These are phyloP conservation scores for Penicillium sp. DNA, from an alignment of 2,329 filamentous ascomycete genomes.

Conservation along the genomic window DNA sequence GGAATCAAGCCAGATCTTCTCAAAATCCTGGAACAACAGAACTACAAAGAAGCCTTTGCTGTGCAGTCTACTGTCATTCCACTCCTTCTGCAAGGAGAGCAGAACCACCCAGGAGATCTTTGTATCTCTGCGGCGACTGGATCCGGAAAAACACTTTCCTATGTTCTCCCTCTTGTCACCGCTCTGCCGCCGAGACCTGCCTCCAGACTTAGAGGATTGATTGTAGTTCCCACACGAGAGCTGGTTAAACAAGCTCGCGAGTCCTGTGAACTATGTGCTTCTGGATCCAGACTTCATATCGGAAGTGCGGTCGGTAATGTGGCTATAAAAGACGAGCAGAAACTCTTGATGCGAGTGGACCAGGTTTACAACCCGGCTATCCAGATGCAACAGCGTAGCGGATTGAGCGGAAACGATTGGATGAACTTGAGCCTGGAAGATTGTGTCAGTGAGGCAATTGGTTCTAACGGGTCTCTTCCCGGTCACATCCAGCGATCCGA, in stretches of 20 bases:
- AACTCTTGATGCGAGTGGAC: slow-evolving; percentile 61
- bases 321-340: slow-evolving; percentile 66
- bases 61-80: slow-evolving; percentile 80
- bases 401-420: slow-evolving; percentile 48
- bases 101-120: slow-evolving; percentile 69
- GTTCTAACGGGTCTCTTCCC: slow-evolving; percentile 48
- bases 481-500: slow-evolving; percentile 64
- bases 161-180: slow-evolving; percentile 80
- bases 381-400: slow-evolving; percentile 45
- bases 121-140: slow-evolving; percentile 91
- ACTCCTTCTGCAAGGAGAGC: slow-evolving; percentile 67
- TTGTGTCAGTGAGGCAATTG: slow-evolving; percentile 45
- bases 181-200: slow-evolving; percentile 65
- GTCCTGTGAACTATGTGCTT: slow-evolving; percentile 71
- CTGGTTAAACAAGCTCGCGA: slow-evolving; percentile 83
- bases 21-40: slow-evolving; percentile 64
- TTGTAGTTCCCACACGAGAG: slow-evolving; percentile 89
- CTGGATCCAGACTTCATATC: slow-evolving; percentile 71
- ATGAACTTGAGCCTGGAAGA: slow-evolving; percentile 49
- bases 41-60: slow-evolving; percentile 70
- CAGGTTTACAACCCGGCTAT: slow-evolving; percentile 67
- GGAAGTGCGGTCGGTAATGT: slow-evolving; percentile 82
- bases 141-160: slow-evolving; percentile 92
- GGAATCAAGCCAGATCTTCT: slow-evolving; percentile 62
- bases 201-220: slow-evolving; percentile 71